Evolutionary conservation across 2,329 filamentous ascomycete species (phyloP), one percentile per base, ranked within the genome.

Genomic region (Knufia fluminis): DNA sequence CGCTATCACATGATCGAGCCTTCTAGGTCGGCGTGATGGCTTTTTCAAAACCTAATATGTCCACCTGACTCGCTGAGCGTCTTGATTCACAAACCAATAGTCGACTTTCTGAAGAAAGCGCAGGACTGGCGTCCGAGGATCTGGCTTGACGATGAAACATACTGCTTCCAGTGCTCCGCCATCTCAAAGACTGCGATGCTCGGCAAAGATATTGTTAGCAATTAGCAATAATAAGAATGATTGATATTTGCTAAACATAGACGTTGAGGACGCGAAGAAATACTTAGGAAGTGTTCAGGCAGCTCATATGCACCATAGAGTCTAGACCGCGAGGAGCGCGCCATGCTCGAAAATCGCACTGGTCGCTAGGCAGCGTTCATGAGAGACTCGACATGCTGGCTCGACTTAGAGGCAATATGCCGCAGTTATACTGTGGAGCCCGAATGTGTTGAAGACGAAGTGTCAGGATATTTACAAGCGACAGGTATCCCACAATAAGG

Each of bases 301-400:
- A 0, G 74, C 75, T 0, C 74, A 64, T 2, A 68, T 64, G 26
- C 68, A n/a, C n/a, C n/a, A n/a, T n/a, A n/a, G n/a, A n/a, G n/a
- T n/a, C n/a, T n/a, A n/a, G n/a, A n/a, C n/a, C n/a, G n/a, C n/a
- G n/a, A n/a, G n/a, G n/a, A n/a, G n/a, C n/a, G n/a, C n/a, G n/a
- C n/a, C n/a, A n/a, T n/a, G 36, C 51, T 65, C 3, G 60, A 72
- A 12, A 77, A 75, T 56, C 65, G 66, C 39, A 57, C 66, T 12
- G 64, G 64, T 4, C 78, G 77, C 58, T 78, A 76, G 46, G 74
- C 60, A 1, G 72, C 74, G 0, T 78, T 73, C 61, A 65, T 77
- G 4, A 58, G 68, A 35, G 74, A 77, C 56, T 72, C 73, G 1
- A 61, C 66, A 12, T 16, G n/a, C 2, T 74, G 75, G 0, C 77